These are phyloP conservation scores for Lagenidium giganteum DNA, from an alignment of 352 stramenopile species.

Conservation along the genomic window DNA sequence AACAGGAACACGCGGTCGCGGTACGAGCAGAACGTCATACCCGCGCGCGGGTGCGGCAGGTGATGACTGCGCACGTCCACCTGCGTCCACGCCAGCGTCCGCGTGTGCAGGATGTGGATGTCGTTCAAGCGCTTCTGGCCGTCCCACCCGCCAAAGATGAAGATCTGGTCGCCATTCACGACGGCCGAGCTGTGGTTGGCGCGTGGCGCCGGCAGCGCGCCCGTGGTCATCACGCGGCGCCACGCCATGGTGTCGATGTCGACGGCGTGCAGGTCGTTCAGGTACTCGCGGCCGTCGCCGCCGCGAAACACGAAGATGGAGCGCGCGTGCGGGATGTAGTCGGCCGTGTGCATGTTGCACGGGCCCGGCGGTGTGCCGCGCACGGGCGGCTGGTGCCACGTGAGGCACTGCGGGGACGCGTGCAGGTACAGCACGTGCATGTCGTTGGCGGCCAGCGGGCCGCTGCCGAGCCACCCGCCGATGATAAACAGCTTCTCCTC, in stretches of 20 bases:
- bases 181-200: constrained; percentile 94
- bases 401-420: no score
- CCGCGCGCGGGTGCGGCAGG: constrained; percentile 87
- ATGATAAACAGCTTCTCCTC: constrained; percentile 90
- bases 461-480: constrained; percentile 91
- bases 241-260: constrained; percentile 87
- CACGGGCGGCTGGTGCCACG: constrained; percentile 47
- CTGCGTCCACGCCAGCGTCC: constrained; percentile 84
- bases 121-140: constrained; percentile 93
- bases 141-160: constrained; percentile 96
- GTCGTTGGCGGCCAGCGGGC: constrained; percentile 89
- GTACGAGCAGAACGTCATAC: constrained; percentile 95
- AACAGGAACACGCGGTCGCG: constrained; percentile 92
- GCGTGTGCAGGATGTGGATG: constrained; percentile 93
- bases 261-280: constrained; percentile 95
- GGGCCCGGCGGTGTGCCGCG: constrained; percentile 60
- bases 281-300: constrained; percentile 92
- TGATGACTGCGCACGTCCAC: constrained; percentile 26
- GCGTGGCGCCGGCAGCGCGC: constrained; percentile 76
- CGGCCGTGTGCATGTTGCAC: constrained; percentile 98
- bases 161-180: constrained; percentile 72
- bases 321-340: constrained; percentile 80
- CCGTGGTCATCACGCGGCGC: constrained; percentile 71
- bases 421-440: constrained; percentile 90
- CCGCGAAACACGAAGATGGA: constrained; percentile 94